Conservation (phyloP, 495 filamentous ascomycete species). For the Lichenothelia convexa region DNA sequence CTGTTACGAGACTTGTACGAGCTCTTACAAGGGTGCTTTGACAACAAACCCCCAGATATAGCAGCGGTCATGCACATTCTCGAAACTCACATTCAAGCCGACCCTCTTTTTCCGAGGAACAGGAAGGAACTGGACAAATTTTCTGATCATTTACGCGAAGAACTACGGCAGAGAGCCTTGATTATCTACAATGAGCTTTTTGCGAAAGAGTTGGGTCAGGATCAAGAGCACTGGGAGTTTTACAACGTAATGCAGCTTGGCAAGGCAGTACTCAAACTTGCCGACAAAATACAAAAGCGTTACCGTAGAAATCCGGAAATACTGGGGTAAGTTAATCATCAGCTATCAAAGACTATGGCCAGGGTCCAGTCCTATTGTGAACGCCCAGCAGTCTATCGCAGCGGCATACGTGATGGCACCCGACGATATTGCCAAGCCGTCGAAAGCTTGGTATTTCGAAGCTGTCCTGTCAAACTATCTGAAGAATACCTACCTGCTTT, state of each 20-base stretch:
- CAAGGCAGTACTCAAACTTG: conserved; percentile 63
- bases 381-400: too few relatives aligned
- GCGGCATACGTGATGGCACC: too few relatives aligned
- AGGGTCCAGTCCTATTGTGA: too few relatives aligned
- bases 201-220: conserved; percentile 51
- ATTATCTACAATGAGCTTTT: conserved; percentile 57
- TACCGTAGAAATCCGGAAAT: conserved; percentile 77
- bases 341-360: neutral
- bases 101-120: conserved; percentile 53
- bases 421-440: too few relatives aligned
- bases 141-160: conserved; percentile 46
- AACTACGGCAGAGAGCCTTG: conserved; percentile 52
- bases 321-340: conserved; percentile 42
- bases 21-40: conserved; percentile 70
- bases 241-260: conserved; percentile 75
- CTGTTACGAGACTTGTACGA: conserved; percentile 78
- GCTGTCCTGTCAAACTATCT: too few relatives aligned
- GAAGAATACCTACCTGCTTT: conserved; percentile 1
- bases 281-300: conserved; percentile 74
- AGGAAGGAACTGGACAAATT: conserved; percentile 52
- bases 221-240: conserved; percentile 65
- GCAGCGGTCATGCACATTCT: conserved; percentile 71
- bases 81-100: conserved; percentile 61
- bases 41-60: conserved; percentile 60
- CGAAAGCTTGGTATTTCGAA: too few relatives aligned